A percentile compares a stretch with the other conserved stretches of the same genome.
phyloP scores from a whole-genome alignment of 2,329 filamentous ascomycete species.

The Sporothrix dimorphospora region DNA sequence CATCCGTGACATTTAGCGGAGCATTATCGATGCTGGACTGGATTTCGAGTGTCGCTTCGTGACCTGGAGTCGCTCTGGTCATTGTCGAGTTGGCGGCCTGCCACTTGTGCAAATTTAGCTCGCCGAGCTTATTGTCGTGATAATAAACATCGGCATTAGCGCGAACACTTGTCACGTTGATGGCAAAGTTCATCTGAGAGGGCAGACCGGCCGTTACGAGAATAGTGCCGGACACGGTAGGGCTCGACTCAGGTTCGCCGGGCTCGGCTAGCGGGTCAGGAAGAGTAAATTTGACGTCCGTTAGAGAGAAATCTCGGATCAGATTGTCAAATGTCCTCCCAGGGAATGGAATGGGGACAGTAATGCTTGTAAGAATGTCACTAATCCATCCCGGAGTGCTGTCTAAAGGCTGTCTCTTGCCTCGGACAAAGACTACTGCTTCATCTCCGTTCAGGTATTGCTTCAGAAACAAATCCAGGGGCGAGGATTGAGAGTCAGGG shows the following conservation, averaged over 20 bases:
- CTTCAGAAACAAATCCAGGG: conserved; percentile 78
- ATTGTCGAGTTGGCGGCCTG: conserved; percentile 81
- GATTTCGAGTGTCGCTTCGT: conserved; percentile 69
- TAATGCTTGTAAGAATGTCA: conserved; percentile 78
- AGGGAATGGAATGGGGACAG: conserved; percentile 81
- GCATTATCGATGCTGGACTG: conserved; percentile 76
- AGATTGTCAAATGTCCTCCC: conserved; percentile 79
- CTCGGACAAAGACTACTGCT: conserved; percentile 80
- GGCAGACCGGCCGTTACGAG: conserved; percentile 78
- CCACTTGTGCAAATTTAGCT: conserved; percentile 79
- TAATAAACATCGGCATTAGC: conserved; percentile 83
- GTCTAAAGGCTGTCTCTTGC: conserved; percentile 66
- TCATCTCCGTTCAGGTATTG: conserved; percentile 80
- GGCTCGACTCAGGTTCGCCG: conserved; percentile 70
- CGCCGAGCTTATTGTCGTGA: conserved; percentile 74
- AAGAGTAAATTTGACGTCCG: conserved; percentile 82
- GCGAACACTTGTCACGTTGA: conserved; percentile 76
- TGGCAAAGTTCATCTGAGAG: conserved; percentile 80
- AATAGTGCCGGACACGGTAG: conserved; percentile 81
- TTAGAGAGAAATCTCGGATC: conserved; percentile 84
- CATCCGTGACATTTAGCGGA: conserved; percentile 80
- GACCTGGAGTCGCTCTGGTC: conserved; percentile 58
- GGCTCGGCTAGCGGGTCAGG: conserved; percentile 81
- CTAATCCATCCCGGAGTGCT: conserved; percentile 81
- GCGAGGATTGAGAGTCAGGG: conserved; percentile 76